Evolutionary conservation across 129 eudicot species (phyloP).

Genomic region (Lonicera japonica): DNA sequence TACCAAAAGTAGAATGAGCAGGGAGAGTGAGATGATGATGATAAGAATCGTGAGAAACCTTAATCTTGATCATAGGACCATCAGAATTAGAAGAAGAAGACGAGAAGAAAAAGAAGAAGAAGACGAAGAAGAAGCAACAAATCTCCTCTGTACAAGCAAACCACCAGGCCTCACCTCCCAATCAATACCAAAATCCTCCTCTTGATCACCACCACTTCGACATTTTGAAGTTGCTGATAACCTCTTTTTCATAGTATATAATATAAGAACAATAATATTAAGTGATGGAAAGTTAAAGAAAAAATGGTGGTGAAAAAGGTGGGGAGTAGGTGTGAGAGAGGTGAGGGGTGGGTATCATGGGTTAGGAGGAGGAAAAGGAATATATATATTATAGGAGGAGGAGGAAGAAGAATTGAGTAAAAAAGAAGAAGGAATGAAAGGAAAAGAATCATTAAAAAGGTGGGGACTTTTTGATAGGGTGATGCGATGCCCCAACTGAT

Average conservation of each 20-base stretch:
- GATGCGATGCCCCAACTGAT: no score
- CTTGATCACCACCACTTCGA: background rate
- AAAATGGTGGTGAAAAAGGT: conserved; percentile 12
- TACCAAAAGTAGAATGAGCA: conserved; percentile 52
- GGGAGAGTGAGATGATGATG: conserved; percentile 39
- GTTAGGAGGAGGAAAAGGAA: background rate
- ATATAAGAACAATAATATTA: no score
- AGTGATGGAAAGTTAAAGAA: background rate
- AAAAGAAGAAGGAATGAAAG: conserved; percentile 13
- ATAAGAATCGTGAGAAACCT: conserved; percentile 50
- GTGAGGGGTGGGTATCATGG: conserved; percentile 9
- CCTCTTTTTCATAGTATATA: conserved; percentile 27
- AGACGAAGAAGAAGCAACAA: conserved; percentile 24
- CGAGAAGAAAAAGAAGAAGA: no score
- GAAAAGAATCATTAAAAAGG: background rate
- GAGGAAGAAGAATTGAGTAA: background rate
- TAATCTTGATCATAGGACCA: conserved; percentile 40
- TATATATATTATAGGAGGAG: background rate
- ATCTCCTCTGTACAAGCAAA: conserved; percentile 52
- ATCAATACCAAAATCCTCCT: conserved; percentile 27
- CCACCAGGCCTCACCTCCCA: conserved; percentile 71
- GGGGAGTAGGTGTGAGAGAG: conserved; percentile 9
- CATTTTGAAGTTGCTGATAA: conserved; percentile 25
- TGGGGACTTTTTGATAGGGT: background rate
- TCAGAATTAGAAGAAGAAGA: no score